Conservation (phyloP, 2,329 filamentous ascomycete species). For the Fusarium sp. region DNA sequence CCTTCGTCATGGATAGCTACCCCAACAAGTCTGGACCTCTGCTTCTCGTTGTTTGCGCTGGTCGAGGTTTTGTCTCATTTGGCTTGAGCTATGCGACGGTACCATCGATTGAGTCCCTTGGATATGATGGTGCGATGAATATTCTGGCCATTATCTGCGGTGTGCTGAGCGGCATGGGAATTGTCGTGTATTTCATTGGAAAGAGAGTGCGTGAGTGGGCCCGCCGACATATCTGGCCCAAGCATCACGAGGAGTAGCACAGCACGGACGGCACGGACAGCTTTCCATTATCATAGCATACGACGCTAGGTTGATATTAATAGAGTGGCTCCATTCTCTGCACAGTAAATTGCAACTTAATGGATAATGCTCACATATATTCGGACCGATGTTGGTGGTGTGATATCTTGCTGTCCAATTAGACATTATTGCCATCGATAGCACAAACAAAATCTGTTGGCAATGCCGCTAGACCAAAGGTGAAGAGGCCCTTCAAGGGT, state of each 20-base stretch:
- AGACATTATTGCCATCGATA: too few relatives aligned
- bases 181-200: conserved; percentile 7
- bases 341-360: too few relatives aligned
- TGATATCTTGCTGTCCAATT: too few relatives aligned
- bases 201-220: conserved; percentile 23
- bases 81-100: conserved; percentile 9
- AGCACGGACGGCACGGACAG: too few relatives aligned
- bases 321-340: too few relatives aligned
- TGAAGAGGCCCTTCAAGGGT: too few relatives aligned
- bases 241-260: conserved; percentile 19
- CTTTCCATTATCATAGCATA: too few relatives aligned
- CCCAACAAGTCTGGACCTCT: conserved; percentile 14
- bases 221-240: conserved; percentile 13
- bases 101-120: conserved; percentile 7
- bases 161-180: conserved; percentile 4
- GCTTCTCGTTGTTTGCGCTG: conserved; percentile 5
- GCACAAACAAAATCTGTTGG: too few relatives aligned
- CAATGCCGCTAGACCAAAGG: too few relatives aligned
- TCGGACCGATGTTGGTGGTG: too few relatives aligned
- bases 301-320: too few relatives aligned
- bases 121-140: conserved; percentile 17
- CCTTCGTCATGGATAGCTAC: conserved; percentile 19
- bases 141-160: conserved; percentile 13
- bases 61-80: conserved; percentile 5
- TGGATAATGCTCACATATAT: too few relatives aligned